phyloP scores from a whole-genome alignment of 75 land plant genomes.

The Cupressus sempervirens region DNA sequence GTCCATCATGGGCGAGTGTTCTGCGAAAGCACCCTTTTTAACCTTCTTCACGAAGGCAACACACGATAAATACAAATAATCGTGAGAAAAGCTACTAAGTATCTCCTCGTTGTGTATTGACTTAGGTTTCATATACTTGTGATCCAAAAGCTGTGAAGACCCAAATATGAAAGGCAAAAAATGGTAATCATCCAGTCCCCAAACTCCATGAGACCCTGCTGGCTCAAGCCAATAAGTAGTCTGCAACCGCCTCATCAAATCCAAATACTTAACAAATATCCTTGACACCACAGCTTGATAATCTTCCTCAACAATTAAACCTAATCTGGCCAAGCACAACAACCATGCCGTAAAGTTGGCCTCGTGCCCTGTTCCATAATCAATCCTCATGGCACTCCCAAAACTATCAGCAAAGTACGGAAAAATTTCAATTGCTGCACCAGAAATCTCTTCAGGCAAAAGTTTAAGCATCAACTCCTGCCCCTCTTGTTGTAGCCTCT shows the following conservation, averaged over 20 bases:
- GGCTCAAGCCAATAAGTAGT: constrained; percentile 83
- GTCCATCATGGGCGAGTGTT: constrained; percentile 95
- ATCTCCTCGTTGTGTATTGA: constrained; percentile 92
- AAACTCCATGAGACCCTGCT: constrained; percentile 97
- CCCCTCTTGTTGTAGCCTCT: constrained; percentile 23
- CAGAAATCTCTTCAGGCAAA: constrained; percentile 37
- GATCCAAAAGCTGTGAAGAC: constrained; percentile 84
- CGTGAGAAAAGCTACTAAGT: constrained; percentile 64
- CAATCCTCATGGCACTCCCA: constrained; percentile 86
- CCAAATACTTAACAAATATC: constrained; percentile 70
- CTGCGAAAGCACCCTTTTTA: constrained; percentile 87
- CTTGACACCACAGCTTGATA: constrained; percentile 68
- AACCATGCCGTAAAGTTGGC: constrained; percentile 89
- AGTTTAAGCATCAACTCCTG: constrained; percentile 17
- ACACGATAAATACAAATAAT: constrained; percentile 81
- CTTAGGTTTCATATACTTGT: constrained; percentile 97
- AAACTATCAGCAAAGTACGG: constrained; percentile 89
- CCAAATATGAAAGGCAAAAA: constrained; percentile 97
- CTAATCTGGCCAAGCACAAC: constrained; percentile 79
- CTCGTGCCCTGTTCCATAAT: constrained; percentile 98
- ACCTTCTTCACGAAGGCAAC: constrained; percentile 90
- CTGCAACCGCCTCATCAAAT: constrained; percentile 89
- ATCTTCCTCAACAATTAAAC: constrained; percentile 62
- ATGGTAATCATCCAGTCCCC: constrained; percentile 97
- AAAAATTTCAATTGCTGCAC: constrained; percentile 48